Conservation (phyloP, 2,329 filamentous ascomycete genomes). For the Fusarium sp. region DNA sequence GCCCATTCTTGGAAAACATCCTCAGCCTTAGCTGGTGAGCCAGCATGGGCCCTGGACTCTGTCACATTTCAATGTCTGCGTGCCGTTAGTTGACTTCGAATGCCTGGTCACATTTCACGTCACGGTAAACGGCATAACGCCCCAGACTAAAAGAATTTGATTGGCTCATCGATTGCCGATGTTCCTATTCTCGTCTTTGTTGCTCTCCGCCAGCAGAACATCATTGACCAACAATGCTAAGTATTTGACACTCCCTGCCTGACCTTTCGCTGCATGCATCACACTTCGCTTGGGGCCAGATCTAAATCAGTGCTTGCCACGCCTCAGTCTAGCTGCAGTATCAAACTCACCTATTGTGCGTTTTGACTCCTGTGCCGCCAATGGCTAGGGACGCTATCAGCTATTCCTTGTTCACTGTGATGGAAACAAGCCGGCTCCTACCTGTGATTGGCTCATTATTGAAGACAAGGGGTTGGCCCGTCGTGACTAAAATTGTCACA, state of each 20-base stretch:
- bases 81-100: not conserved
- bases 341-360: constrained; percentile 17
- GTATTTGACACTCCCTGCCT: not conserved
- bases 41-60: constrained; percentile 1
- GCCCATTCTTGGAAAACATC: constrained; percentile 8
- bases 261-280: not conserved
- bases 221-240: not conserved
- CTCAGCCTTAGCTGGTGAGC: not conserved
- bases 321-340: constrained; percentile 14
- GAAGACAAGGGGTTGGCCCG: constrained; percentile 23
- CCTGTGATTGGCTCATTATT: constrained; percentile 30
- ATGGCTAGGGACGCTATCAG: constrained; percentile 1
- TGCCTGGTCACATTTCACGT: not conserved
- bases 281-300: constrained; percentile 1
- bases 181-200: constrained; percentile 27
- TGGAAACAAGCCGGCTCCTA: constrained; percentile 13
- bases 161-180: not conserved
- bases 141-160: not conserved
- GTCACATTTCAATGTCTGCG: not conserved
- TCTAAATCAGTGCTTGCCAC: constrained; percentile 26
- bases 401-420: constrained; percentile 33
- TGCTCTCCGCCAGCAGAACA: not conserved
- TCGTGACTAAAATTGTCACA: constrained; percentile 40
- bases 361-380: constrained; percentile 21
- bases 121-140: not conserved